Conservation (phyloP, 1,284 basidiomycete species). For the Waitea zeae region DNA sequence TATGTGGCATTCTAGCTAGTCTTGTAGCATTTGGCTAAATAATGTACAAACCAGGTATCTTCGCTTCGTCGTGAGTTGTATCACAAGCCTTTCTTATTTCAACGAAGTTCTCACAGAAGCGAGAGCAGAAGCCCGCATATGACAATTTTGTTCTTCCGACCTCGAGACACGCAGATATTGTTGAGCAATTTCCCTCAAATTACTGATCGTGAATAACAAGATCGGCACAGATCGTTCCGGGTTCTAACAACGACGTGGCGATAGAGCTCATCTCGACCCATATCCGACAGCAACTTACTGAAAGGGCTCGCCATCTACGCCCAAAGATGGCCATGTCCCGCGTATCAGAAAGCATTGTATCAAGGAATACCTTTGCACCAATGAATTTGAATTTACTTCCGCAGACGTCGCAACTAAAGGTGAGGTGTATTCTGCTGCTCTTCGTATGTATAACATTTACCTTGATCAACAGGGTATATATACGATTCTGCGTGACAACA, state of each 20-base stretch:
- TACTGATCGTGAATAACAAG: not conserved
- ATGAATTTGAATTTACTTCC: slow-evolving; percentile 54
- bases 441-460: not conserved
- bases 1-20: slow-evolving; percentile 15
- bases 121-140: slow-evolving; percentile 70
- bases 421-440: slow-evolving; percentile 13
- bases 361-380: slow-evolving; percentile 23
- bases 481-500: slow-evolving; percentile 65
- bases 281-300: slow-evolving; percentile 69
- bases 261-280: slow-evolving; percentile 91
- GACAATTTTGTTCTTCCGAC: slow-evolving; percentile 93
- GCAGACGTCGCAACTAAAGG: slow-evolving; percentile 71
- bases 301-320: slow-evolving; percentile 59
- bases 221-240: slow-evolving; percentile 68
- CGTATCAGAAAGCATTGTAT: slow-evolving; percentile 4
- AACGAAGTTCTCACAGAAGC: not conserved
- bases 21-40: slow-evolving; percentile 6
- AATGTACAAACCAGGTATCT: slow-evolving; percentile 75
- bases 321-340: slow-evolving; percentile 4
- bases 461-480: slow-evolving; percentile 46
- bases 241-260: slow-evolving; percentile 74
- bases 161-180: slow-evolving; percentile 76
- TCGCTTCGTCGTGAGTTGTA: slow-evolving; percentile 40
- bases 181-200: slow-evolving; percentile 18
- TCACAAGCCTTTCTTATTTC: not conserved